phyloP scores from a whole-genome alignment of 305 asterid genomes.

The Stenogyne calaminthoides region DNA sequence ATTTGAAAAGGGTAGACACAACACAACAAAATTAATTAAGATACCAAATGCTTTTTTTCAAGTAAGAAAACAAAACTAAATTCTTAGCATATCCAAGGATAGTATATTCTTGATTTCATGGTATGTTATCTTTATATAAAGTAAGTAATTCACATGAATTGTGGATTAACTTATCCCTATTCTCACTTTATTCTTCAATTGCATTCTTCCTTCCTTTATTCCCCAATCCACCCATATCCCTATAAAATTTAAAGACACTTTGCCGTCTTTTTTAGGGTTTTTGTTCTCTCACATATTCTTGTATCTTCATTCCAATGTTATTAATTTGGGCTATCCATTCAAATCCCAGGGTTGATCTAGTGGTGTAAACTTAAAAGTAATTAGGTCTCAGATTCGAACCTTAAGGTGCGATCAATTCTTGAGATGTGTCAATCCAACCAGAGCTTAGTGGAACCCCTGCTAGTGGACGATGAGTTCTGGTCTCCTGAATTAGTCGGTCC shows the following conservation, averaged over 20 bases:
- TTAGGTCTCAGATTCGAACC: too few relatives aligned
- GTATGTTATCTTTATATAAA: conserved; percentile 34
- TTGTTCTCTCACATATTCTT: conserved; percentile 30
- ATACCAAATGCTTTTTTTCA: conserved; percentile 28
- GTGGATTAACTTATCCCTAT: conserved; percentile 34
- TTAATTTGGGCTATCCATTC: too few relatives aligned
- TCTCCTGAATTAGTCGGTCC: too few relatives aligned
- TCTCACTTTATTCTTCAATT: conserved; percentile 37
- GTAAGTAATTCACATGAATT: conserved; percentile 26
- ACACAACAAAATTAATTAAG: conserved; percentile 33
- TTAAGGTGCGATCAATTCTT: too few relatives aligned
- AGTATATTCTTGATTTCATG: conserved; percentile 42
- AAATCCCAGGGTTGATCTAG: too few relatives aligned
- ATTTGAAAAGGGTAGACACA: conserved; percentile 7
- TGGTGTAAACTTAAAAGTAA: too few relatives aligned
- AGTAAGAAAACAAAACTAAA: conserved; percentile 4
- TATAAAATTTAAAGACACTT: conserved; percentile 26
- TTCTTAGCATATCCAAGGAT: conserved; percentile 25
- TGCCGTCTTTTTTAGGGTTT: conserved; percentile 21
- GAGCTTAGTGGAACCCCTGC: too few relatives aligned
- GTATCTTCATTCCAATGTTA: background rate
- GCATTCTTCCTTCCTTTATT: conserved; percentile 39
- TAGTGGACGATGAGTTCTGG: too few relatives aligned
- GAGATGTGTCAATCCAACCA: too few relatives aligned
- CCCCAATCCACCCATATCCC: conserved; percentile 33